These are phyloP conservation scores for Trichoderma endophyticum DNA, from an alignment of 2,329 filamentous ascomycete species.

Conservation along the genomic window DNA sequence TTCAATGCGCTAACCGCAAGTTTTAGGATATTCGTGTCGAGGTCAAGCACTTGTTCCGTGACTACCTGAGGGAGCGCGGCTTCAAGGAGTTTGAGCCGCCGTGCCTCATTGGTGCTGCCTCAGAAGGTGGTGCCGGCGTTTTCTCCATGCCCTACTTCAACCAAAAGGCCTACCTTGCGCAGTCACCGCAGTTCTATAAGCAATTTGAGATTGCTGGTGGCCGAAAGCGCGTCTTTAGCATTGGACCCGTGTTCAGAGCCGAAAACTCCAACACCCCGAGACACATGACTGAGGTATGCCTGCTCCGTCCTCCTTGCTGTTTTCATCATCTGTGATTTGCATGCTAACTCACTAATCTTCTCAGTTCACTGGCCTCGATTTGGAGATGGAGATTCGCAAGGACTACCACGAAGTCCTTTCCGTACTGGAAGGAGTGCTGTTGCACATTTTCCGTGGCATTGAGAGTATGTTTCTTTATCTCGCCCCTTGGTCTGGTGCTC, in stretches of 20 bases:
- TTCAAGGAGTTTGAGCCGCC: slow-evolving; percentile 88
- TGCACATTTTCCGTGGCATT: slow-evolving; percentile 70
- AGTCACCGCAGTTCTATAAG: slow-evolving; percentile 84
- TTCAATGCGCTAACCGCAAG: slow-evolving; percentile 7
- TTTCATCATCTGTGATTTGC: not conserved
- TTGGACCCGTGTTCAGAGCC: slow-evolving; percentile 80
- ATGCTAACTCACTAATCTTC: not conserved
- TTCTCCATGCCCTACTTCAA: slow-evolving; percentile 91
- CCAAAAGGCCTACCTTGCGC: slow-evolving; percentile 73
- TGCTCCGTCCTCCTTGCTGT: not conserved
- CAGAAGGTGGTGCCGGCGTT: slow-evolving; percentile 89
- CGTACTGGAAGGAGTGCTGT: slow-evolving; percentile 69
- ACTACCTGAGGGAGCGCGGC: slow-evolving; percentile 71
- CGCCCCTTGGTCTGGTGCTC: not conserved
- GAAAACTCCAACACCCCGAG: slow-evolving; percentile 81
- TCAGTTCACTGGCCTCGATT: slow-evolving; percentile 81
- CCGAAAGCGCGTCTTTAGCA: slow-evolving; percentile 72
- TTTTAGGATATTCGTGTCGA: slow-evolving; percentile 43
- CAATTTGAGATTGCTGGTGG: slow-evolving; percentile 80
- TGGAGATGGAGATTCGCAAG: slow-evolving; percentile 85
- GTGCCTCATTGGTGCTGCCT: slow-evolving; percentile 83
- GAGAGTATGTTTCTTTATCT: slow-evolving; percentile 27
- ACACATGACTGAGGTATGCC: slow-evolving; percentile 70
- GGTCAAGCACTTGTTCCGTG: slow-evolving; percentile 67
- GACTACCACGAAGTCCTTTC: slow-evolving; percentile 72